Percentiles rank a stretch among this genome's conserved stretches.
These are phyloP conservation scores for Leptodermis oblonga DNA, from an alignment of 257 asterid genomes.

Conservation along the genomic window DNA sequence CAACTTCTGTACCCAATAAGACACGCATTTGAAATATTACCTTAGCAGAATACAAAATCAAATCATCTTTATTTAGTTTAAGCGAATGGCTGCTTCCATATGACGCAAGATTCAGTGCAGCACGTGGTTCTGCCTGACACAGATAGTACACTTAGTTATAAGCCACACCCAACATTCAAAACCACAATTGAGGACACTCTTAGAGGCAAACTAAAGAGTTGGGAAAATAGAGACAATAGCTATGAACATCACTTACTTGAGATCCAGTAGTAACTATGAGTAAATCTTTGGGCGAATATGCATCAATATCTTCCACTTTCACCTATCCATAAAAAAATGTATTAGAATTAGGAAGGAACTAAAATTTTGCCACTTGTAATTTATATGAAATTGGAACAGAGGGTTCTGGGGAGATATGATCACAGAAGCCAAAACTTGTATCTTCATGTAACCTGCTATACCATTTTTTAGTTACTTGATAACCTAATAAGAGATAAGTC, in stretches of 20 bases:
- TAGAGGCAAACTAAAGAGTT: conserved; percentile 16
- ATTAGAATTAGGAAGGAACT: not conserved
- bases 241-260: conserved; percentile 56
- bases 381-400: not conserved
- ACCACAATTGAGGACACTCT: conserved; percentile 9
- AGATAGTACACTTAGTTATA: conserved; percentile 26
- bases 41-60: conserved; percentile 96
- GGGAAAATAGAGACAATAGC: conserved; percentile 3
- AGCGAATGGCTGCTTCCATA: conserved; percentile 94
- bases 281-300: conserved; percentile 94
- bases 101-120: conserved; percentile 98
- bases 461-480: not conserved
- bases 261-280: conserved; percentile 98
- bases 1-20: not conserved
- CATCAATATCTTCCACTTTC: conserved; percentile 94
- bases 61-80: conserved; percentile 79
- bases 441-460: not conserved
- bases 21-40: conserved; percentile 34
- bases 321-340: conserved; percentile 40
- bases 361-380: not conserved
- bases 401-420: not conserved
- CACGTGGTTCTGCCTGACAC: conserved; percentile 98
- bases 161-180: conserved; percentile 13
- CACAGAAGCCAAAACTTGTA: not conserved
- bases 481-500: not conserved